These are phyloP conservation scores for Prunus fruticosa DNA, from an alignment of 306 rosid genomes.

Conservation along the genomic window DNA sequence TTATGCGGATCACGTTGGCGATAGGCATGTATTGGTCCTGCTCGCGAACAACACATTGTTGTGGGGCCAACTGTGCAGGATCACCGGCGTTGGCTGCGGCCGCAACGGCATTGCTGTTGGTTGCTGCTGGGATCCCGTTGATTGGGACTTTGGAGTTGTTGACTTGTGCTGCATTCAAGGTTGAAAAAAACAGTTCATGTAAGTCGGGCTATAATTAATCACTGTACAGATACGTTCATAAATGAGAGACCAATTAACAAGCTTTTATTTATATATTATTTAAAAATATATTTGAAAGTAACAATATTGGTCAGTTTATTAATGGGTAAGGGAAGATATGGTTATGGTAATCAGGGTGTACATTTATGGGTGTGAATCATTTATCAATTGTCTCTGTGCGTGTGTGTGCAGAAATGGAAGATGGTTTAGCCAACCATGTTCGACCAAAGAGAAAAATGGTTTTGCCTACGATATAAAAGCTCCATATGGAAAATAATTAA, in stretches of 20 bases:
- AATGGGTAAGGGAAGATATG: background rate
- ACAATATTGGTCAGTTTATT: background rate
- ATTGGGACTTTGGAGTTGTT: background rate
- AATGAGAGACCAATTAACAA: background rate
- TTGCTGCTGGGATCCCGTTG: background rate
- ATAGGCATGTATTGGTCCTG: constrained; percentile 83
- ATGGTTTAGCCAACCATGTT: background rate
- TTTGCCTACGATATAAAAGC: background rate
- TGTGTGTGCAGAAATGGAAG: background rate
- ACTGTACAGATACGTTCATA: constrained; percentile 7
- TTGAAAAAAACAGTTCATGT: background rate
- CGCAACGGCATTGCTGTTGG: background rate
- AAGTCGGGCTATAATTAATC: background rate
- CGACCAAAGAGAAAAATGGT: background rate
- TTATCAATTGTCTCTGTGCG: background rate
- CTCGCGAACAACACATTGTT: constrained; percentile 32
- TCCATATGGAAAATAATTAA: no score
- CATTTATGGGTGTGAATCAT: background rate
- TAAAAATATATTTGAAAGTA: background rate
- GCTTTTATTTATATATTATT: no score
- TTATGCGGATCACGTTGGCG: constrained; percentile 69
- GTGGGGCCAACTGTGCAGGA: background rate
- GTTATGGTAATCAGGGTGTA: background rate
- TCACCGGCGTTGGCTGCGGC: background rate
- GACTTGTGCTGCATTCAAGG: background rate